phyloP scores from a whole-genome alignment of 169 alveolate species.

The Eimeria zaria region DNA sequence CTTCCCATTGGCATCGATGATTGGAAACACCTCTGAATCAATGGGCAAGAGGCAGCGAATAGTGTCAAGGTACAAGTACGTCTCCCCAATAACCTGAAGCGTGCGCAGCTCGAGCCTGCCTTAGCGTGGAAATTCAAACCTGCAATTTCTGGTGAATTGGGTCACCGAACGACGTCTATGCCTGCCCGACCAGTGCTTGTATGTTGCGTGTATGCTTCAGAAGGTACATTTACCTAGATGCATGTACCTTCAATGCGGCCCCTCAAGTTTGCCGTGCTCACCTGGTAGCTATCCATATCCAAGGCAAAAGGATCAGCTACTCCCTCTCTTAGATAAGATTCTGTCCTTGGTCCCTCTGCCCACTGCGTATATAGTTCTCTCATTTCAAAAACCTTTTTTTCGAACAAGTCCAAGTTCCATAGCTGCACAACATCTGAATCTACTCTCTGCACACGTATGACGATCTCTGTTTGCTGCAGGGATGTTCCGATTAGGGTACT shows the following conservation, averaged over 20 bases:
- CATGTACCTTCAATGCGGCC: background rate
- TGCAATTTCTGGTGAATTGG: background rate
- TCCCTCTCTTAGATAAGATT: constrained; percentile 44
- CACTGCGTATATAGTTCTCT: constrained; percentile 74
- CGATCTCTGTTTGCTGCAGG: constrained; percentile 81
- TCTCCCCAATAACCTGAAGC: constrained; percentile 74
- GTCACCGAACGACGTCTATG: background rate
- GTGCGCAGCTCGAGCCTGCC: background rate
- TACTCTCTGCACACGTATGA: constrained; percentile 79
- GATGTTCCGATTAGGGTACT: constrained; percentile 47
- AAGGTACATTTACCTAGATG: background rate
- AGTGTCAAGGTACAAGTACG: constrained; percentile 71
- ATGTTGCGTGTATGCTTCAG: background rate
- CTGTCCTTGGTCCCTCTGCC: constrained; percentile 29
- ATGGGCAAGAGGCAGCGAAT: constrained; percentile 70
- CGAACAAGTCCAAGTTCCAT: constrained; percentile 81
- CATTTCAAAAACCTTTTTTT: constrained; percentile 79
- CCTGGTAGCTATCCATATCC: constrained; percentile 84
- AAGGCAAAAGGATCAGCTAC: constrained; percentile 71
- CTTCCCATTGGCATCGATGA: constrained; percentile 77
- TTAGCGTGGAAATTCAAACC: background rate
- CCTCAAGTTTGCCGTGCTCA: background rate
- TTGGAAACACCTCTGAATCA: constrained; percentile 70
- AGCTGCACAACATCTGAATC: constrained; percentile 79
- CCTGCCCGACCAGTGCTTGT: background rate